Evolutionary conservation across 2,329 filamentous ascomycete genomes (phyloP).

Genomic region (Fusarium dlaminii): DNA sequence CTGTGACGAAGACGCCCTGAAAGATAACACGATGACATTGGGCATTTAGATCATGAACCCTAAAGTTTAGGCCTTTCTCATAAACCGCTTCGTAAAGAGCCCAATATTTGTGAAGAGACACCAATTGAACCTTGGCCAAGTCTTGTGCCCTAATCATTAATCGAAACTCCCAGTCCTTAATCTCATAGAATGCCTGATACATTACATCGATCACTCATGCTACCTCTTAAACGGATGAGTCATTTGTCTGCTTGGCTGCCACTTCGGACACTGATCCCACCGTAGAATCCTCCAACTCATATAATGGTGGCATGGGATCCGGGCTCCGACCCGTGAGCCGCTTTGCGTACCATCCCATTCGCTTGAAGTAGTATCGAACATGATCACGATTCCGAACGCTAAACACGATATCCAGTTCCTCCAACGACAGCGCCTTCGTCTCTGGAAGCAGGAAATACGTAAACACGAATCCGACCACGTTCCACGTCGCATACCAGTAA

Average conservation of each 20-base stretch:
- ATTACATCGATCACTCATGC: background rate
- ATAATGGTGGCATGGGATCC: background rate
- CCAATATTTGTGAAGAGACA: background rate
- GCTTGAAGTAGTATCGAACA: conserved; percentile 48
- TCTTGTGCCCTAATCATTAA: background rate
- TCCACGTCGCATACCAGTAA: conserved; percentile 42
- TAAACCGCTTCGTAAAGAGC: background rate
- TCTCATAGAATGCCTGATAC: background rate
- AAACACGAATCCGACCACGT: conserved; percentile 54
- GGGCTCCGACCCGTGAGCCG: background rate
- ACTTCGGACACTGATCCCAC: background rate
- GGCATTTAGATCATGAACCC: background rate
- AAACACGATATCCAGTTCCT: conserved; percentile 61
- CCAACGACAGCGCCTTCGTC: conserved; percentile 60
- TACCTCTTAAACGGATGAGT: background rate
- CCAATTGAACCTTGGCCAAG: background rate
- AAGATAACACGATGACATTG: too few species aligned
- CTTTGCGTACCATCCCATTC: conserved; percentile 18
- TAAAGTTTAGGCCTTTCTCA: too few species aligned
- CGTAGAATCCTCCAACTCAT: background rate
- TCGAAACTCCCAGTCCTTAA: background rate
- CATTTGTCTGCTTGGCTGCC: background rate
- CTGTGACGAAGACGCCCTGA: background rate
- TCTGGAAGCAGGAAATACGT: conserved; percentile 62
- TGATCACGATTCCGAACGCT: conserved; percentile 54